phyloP scores from a whole-genome alignment of 805 yeast species.

The Cyberlindnera galapagoensis region DNA sequence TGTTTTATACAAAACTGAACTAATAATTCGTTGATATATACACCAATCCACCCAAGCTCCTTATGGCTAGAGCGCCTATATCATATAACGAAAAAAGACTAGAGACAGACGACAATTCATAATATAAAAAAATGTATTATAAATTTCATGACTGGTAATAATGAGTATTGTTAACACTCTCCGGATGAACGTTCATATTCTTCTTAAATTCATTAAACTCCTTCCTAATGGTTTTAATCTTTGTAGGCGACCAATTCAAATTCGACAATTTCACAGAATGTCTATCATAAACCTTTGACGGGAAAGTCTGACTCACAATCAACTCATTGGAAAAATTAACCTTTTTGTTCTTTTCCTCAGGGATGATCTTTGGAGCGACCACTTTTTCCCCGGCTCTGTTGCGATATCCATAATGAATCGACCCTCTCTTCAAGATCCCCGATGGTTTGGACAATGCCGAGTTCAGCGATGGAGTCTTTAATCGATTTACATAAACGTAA shows the following conservation, averaged over 20 bases:
- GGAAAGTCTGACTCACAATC: constrained; percentile 44
- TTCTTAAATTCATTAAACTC: constrained; percentile 63
- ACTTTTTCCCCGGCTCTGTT: neutral
- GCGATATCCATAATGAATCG: neutral
- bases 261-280: constrained; percentile 38
- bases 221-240: constrained; percentile 49
- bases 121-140: neutral
- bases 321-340: constrained; percentile 43
- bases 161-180: constrained; percentile 57
- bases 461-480: neutral
- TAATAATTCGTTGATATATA: too few species aligned
- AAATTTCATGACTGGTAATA: constrained; percentile 39
- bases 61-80: too few species aligned
- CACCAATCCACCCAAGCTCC: too few species aligned
- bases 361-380: neutral
- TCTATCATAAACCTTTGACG: constrained; percentile 47
- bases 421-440: constrained; percentile 6
- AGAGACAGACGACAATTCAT: too few species aligned
- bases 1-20: too few species aligned
- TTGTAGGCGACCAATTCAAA: constrained; percentile 37
- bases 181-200: constrained; percentile 65
- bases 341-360: constrained; percentile 20
- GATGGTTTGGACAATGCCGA: too few species aligned
- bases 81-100: too few species aligned
- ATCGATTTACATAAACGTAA: too few species aligned